Evolutionary conservation across 345 rosid genomes (phyloP), one percentile per base, ranked within the genome.

Genomic region (Limnanthes douglasii): DNA sequence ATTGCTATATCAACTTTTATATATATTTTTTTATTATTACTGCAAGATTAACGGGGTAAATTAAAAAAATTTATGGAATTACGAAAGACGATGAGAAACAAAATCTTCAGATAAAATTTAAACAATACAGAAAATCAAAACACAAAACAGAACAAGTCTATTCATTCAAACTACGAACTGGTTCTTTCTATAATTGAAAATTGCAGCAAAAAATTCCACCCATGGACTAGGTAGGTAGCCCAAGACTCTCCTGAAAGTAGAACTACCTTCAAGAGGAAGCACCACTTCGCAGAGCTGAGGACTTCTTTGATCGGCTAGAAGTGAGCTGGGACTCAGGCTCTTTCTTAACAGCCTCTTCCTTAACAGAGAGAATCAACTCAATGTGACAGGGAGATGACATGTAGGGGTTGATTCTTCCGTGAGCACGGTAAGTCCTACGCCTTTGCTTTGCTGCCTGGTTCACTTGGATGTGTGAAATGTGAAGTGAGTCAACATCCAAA

Each of bases 301-400:
- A 60, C 54, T 66, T 65, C 75, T 66, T 73, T 0, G 80, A 58
- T 48, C 65, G 62, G 58, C 72, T 54, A 8, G 80, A 52, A 0
- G 78, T 71, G 51, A 79, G 43, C 48, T 74, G 85, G 30, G 71
- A 48, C 55, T 79, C 78, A 0, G 92, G 73, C 72, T 75, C 86
- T 52, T 70, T 70, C 57, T 61, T 58, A 18, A 73, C 81, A 28
- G 84, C 30, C 36, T 71, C 85, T 51, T 82, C 85, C 46, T 74
- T 77, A 36, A 75, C 93, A 1, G 77, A 73, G 43, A 80, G 51
- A 19, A 38, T 63, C 29, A 75, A 48, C 58, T 73, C 85, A 40
- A 77, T 77, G 61, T 77, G 81, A 27, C 90, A 73, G 2, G 85
- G 94, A 4, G 72, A 68, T 20, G 90, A 71, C 90, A 77, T 77